phyloP scores from a whole-genome alignment of 352 stramenopile genomes.

The Phytopythium aichiense region DNA sequence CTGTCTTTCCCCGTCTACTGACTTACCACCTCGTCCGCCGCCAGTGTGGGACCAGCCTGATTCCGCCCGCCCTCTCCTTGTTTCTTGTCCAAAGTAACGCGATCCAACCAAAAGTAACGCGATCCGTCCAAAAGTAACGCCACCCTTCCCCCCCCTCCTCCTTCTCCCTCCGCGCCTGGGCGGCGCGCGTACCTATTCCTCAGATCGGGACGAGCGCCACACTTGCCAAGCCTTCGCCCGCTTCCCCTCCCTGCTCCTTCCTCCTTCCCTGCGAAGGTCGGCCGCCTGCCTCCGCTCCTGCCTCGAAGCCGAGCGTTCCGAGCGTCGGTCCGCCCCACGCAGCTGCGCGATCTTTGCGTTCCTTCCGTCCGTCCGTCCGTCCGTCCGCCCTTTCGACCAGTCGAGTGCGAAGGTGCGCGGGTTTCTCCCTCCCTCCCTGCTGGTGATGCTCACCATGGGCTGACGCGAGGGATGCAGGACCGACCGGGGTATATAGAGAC shows the following conservation, averaged over 20 bases:
- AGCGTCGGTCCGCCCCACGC: neutral
- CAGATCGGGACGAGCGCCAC: conserved; percentile 9
- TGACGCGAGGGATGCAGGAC: neutral
- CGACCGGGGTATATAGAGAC: neutral
- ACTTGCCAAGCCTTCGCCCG: neutral
- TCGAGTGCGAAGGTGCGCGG: neutral
- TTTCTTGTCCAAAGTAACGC: conserved; percentile 4
- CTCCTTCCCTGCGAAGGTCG: neutral
- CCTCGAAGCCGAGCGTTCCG: neutral
- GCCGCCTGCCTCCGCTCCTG: neutral
- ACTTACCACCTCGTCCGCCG: too few relatives aligned
- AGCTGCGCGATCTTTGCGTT: neutral
- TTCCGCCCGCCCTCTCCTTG: neutral
- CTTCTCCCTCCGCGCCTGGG: neutral
- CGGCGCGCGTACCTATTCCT: conserved; percentile 6
- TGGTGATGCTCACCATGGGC: neutral
- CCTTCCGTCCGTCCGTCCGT: neutral
- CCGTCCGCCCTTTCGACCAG: neutral
- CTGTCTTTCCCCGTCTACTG: too few relatives aligned
- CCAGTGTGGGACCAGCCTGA: neutral
- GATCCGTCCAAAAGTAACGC: neutral
- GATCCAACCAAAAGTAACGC: neutral
- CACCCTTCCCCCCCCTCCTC: neutral
- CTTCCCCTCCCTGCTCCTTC: neutral
- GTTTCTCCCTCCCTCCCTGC: neutral